Evolutionary conservation across 2,329 filamentous ascomycete species (phyloP), one percentile per base, ranked within the genome.

Genomic region (Phaeosphaeriaceae sp.): DNA sequence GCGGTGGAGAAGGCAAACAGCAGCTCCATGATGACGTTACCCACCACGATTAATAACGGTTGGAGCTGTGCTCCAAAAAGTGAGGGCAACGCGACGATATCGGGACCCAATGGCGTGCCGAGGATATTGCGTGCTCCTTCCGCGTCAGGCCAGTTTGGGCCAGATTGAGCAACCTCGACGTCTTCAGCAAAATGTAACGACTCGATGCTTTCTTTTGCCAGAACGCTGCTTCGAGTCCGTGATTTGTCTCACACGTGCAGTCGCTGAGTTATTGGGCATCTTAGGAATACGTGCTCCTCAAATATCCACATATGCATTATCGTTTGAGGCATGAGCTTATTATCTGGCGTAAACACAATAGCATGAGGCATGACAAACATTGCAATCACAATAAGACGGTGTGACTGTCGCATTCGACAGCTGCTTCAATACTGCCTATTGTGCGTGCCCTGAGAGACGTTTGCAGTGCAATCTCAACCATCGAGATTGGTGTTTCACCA

Each of bases 51-150:
- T 58, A 67, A 55, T 63, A 66, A 57, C 54, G 31, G 48, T 59
- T 55, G 49, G 53, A 49, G 51, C 52, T 33, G 48, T 36, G 31
- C 55, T 45, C 56, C 42, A 45, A 51, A 57, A 62, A 52, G 53
- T 56, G 48, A 57, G 41, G 56, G 55, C 25, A 61, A 53, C 52
- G 57, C 54, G 47, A 56, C 53, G 6, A 54, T 54, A 49, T 42
- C 47, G 47, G 31, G 61, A 60, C 54, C 70, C 68, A 72, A 72
- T 72, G 58, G 69, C 58, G 61, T 58, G 41, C 51, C 62, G 47
- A 58, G 53, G 61, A 66, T 55, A 72, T 72, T 65, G 66, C 70
- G 68, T 68, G 62, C 60, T 72, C 45, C 53, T 50, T 55, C 40
- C 56, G 57, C 59, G 59, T 58, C 57, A 51, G 55, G 27, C 48